Evolutionary conservation across 2,329 filamentous ascomycete genomes (phyloP), one percentile per base, ranked within the genome.

Genomic region (Neopestalotiopsis sp.): DNA sequence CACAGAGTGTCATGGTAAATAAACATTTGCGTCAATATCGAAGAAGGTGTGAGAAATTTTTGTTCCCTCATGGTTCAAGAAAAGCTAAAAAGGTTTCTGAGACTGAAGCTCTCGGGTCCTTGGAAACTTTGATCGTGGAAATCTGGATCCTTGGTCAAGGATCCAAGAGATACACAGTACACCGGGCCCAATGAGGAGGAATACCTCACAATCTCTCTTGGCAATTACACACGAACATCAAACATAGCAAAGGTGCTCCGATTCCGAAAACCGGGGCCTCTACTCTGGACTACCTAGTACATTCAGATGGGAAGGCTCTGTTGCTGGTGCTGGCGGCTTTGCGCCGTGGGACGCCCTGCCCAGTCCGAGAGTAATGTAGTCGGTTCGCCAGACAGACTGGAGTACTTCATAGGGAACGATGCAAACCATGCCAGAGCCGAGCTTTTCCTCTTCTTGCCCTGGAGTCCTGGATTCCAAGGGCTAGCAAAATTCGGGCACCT

Each of bases 351-450:
- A 52, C 45, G 45, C 45, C 45, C 7, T 52, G 45, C 45, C 45
- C 17, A 52, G 45, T n/a, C 45, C 45, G 17, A 52, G 45, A n/a
- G 57, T 28, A 59, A 24, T 34, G 57, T 59, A 59, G 57, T 17
- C 57, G 24, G 24, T 59, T 38, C 45, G 45, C 45, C 45, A 52
- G 45, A 52, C 9, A 52, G 45, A n/a, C 17, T 52, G 20, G 45
- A 52, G 17, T n/a, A 28, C 24, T 28, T 28, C 24, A 28, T 28
- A 17, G 20, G 20, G 17, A 52, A 52, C 45, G 45, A 40, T 13
- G 13, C 32, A 62, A 62, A 62, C 59, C 32, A 62, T 52, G 32
- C 59, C 59, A 62, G 32, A 62, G 30, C 59, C 59, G 59, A 40
- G 59, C 59, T 62, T 62, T 62, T 17, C 59, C 59, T 38, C 28